phyloP scores from a whole-genome alignment of 139 green algal genomes.

The Auxenochlorella protothecoides region DNA sequence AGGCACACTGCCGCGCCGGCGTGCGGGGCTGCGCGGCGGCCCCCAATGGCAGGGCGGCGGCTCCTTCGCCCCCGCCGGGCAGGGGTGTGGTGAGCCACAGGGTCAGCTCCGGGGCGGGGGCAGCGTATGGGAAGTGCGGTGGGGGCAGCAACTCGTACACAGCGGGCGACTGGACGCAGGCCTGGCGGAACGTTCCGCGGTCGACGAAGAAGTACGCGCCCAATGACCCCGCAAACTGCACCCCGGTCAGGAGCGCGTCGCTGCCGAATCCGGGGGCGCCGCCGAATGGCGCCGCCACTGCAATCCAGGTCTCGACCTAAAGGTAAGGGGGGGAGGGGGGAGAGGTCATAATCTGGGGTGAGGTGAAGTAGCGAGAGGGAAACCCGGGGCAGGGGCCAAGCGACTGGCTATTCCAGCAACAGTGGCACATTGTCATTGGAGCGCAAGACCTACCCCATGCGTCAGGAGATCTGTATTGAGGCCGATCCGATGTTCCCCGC shows the following conservation, averaged over 20 bases:
- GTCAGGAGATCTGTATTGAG: too few species aligned
- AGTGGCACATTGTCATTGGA: not conserved
- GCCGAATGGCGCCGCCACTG: constrained; percentile 33
- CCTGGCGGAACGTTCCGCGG: constrained; percentile 12
- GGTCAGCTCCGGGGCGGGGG: not conserved
- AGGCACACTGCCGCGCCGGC: too few species aligned
- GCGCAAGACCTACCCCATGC: too few species aligned
- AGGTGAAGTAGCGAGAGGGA: not conserved
- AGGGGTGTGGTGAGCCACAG: constrained; percentile 13
- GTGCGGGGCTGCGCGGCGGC: too few species aligned
- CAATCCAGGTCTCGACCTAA: constrained; percentile 26
- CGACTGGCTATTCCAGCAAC: not conserved
- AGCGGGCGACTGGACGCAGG: constrained; percentile 7
- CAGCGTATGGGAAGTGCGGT: constrained; percentile 4
- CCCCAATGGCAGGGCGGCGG: too few species aligned
- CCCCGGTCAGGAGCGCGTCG: constrained; percentile 36
- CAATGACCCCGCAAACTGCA: constrained; percentile 26
- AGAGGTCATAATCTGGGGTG: not conserved
- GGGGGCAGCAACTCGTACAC: constrained; percentile 27
- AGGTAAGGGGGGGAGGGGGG: not conserved
- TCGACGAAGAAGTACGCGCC: constrained; percentile 20
- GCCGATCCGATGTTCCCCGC: too few species aligned
- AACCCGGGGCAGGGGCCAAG: not conserved
- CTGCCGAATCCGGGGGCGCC: constrained; percentile 34
- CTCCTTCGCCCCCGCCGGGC: not conserved